These are phyloP conservation scores for Dissophora globulifera DNA, from an alignment of 192 early-diverging fungal species.

Conservation along the genomic window DNA sequence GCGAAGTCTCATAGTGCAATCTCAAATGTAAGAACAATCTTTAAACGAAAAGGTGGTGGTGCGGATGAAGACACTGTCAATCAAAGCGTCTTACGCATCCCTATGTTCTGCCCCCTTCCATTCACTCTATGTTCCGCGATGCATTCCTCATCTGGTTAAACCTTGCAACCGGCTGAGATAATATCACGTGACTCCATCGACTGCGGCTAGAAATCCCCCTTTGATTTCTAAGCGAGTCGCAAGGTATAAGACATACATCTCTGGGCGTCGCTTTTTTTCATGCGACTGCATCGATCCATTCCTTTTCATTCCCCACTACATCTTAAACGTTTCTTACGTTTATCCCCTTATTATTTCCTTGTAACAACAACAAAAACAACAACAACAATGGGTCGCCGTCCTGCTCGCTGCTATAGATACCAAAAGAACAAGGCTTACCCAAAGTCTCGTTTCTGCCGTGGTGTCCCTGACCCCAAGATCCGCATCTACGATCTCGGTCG, in stretches of 20 bases:
- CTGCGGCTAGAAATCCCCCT: too few species aligned
- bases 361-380: not conserved
- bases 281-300: not conserved
- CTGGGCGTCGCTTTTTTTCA: too few species aligned
- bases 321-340: not conserved
- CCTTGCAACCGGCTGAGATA: too few species aligned
- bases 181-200: too few species aligned
- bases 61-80: not conserved
- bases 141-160: too few species aligned
- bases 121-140: too few species aligned
- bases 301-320: not conserved
- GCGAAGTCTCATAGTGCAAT: slow-evolving; percentile 54
- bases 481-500: slow-evolving; percentile 97
- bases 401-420: slow-evolving; percentile 98
- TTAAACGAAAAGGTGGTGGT: not conserved
- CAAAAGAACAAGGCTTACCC: slow-evolving; percentile 99
- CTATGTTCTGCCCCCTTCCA: too few species aligned
- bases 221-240: too few species aligned
- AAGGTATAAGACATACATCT: too few species aligned
- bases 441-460: slow-evolving; percentile 97
- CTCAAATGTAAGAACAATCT: too few species aligned
- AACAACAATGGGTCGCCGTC: slow-evolving; percentile 94
- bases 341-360: slow-evolving; percentile 1
- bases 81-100: too few species aligned
- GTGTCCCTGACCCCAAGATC: slow-evolving; percentile 99